Percentiles rank a stretch among this genome's conserved stretches.
These are phyloP conservation scores for Chlorophyllum brunneum DNA, from an alignment of 768 basidiomycete genomes.

Conservation along the genomic window DNA sequence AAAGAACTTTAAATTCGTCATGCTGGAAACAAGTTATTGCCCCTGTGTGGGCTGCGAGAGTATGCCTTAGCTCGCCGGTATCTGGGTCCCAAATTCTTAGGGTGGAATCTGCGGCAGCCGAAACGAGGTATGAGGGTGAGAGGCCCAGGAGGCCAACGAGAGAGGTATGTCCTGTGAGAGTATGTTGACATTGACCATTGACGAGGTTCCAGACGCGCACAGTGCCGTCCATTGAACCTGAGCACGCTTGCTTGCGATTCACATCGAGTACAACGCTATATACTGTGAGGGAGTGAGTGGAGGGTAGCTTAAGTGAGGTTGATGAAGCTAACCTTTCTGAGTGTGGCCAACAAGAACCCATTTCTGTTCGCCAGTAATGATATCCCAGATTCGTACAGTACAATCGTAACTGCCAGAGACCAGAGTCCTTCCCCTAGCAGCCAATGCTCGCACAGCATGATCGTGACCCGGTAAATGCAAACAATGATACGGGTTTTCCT, in stretches of 20 bases:
- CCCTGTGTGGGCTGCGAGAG: constrained; percentile 86
- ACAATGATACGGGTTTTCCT: constrained; percentile 86
- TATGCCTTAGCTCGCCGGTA: constrained; percentile 73
- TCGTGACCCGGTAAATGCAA: constrained; percentile 84
- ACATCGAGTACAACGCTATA: constrained; percentile 94
- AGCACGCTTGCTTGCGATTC: constrained; percentile 84
- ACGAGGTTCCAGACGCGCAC: constrained; percentile 92
- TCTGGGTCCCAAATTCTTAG: constrained; percentile 93
- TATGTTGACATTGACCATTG: constrained; percentile 76
- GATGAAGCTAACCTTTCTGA: constrained; percentile 67
- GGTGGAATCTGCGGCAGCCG: constrained; percentile 94
- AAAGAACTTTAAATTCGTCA: constrained; percentile 95
- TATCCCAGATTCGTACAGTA: constrained; percentile 94
- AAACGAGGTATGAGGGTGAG: constrained; percentile 87
- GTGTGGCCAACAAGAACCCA: constrained; percentile 84
- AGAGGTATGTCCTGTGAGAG: constrained; percentile 87
- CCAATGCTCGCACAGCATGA: constrained; percentile 89
- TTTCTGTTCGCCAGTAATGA: constrained; percentile 75
- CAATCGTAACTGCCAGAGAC: constrained; percentile 97
- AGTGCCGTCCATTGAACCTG: constrained; percentile 97
- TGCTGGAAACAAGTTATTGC: constrained; percentile 99
- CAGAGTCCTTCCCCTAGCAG: constrained; percentile 82
- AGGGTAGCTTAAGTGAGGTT: constrained; percentile 4
- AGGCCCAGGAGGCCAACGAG: constrained; percentile 91
- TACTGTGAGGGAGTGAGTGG: constrained; percentile 41